Percentiles rank a stretch among this genome's conserved stretches.
Evolutionary conservation across 2,329 filamentous ascomycete genomes (phyloP).

Genomic region (Monosporascus sp.): DNA sequence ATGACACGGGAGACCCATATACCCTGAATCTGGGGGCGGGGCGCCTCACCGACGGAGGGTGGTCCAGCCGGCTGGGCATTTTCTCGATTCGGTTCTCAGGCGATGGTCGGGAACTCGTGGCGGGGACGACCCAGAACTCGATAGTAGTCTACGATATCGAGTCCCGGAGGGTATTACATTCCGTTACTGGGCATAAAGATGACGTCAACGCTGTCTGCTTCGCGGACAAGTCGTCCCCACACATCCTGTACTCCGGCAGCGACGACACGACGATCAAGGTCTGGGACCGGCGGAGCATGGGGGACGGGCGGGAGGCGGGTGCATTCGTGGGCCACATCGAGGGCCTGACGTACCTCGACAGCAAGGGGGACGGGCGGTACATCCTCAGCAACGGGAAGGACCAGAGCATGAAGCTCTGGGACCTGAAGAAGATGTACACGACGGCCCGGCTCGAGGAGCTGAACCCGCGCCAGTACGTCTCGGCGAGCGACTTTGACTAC

Average conservation of each 20-base stretch:
- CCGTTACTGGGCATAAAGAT: constrained; percentile 72
- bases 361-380: constrained; percentile 69
- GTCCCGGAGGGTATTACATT: constrained; percentile 66
- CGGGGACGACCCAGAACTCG: constrained; percentile 72
- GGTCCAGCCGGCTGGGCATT: constrained; percentile 54
- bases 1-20: constrained; percentile 73
- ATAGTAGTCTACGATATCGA: constrained; percentile 94
- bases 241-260: constrained; percentile 92
- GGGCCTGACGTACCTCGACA: constrained; percentile 64
- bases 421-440: constrained; percentile 82
- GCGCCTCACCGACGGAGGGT: constrained; percentile 13
- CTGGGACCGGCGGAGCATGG: constrained; percentile 92
- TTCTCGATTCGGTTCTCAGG: constrained; percentile 92
- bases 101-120: constrained; percentile 84
- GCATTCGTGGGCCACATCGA: constrained; percentile 64
- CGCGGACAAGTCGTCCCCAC: constrained; percentile 80
- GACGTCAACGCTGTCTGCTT: constrained; percentile 98
- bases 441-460: constrained; percentile 57
- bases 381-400: constrained; percentile 94
- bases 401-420: constrained; percentile 97
- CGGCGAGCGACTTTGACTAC: constrained; percentile 65
- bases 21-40: constrained; percentile 54
- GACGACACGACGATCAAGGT: constrained; percentile 93
- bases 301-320: constrained; percentile 67
- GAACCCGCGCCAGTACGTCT: constrained; percentile 50